These are phyloP conservation scores for Penicillium sp. DNA, from an alignment of 2,329 filamentous ascomycete genomes.

Conservation along the genomic window DNA sequence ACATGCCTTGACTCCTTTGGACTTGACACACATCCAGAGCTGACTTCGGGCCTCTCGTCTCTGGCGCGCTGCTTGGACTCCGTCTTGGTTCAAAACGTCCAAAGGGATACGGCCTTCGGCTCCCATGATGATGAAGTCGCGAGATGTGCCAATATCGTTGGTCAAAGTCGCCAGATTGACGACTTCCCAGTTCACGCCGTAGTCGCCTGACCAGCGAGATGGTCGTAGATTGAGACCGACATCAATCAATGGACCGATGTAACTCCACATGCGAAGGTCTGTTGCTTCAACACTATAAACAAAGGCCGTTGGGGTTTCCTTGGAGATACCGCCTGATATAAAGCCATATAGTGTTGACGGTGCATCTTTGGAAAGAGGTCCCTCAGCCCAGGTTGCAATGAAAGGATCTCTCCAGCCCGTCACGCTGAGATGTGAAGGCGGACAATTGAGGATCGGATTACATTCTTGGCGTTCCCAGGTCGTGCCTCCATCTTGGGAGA, in stretches of 20 bases:
- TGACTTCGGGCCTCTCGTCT: conserved; percentile 34
- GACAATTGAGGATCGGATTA: conserved; percentile 42
- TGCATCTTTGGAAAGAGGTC: conserved; percentile 3
- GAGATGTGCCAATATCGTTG: conserved; percentile 28
- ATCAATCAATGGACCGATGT: conserved; percentile 46
- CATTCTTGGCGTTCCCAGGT: conserved; percentile 37
- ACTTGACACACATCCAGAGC: conserved; percentile 48
- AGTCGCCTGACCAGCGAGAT: conserved; percentile 51
- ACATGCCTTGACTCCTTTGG: conserved; percentile 7
- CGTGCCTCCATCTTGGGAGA: conserved; percentile 39
- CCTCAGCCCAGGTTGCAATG: conserved; percentile 23
- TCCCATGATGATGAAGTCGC: conserved; percentile 49
- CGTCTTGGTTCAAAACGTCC: conserved; percentile 2
- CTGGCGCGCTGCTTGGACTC: conserved; percentile 10
- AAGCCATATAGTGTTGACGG: conserved; percentile 45
- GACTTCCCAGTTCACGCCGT: conserved; percentile 55
- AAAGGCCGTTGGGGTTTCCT: conserved; percentile 47
- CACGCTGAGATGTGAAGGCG: conserved; percentile 35
- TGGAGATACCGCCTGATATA: conserved; percentile 49
- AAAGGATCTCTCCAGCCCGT: conserved; percentile 48
- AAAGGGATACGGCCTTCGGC: conserved; percentile 43
- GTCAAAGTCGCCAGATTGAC: conserved; percentile 48
- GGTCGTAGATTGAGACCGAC: conserved; percentile 41
- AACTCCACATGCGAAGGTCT: conserved; percentile 48
- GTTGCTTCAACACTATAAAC: conserved; percentile 46